These are phyloP conservation scores for Stephanodiscus triporus DNA, from an alignment of 108 stramenopile species.

Conservation along the genomic window DNA sequence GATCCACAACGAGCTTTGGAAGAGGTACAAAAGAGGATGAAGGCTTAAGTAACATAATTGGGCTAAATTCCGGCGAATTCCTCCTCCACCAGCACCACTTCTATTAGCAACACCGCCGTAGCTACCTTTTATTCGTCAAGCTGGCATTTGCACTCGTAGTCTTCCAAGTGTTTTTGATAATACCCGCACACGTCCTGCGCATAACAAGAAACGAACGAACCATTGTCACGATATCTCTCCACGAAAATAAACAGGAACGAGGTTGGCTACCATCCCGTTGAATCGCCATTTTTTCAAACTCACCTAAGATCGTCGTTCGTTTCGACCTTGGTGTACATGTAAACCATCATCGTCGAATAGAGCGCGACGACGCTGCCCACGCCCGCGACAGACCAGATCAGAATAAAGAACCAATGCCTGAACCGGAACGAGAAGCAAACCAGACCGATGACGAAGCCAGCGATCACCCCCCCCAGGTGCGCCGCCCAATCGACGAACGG, in stretches of 20 bases:
- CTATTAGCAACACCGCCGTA: constrained; percentile 7
- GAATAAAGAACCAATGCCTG: constrained; percentile 47
- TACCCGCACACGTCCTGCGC: constrained; percentile 87
- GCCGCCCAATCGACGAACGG: constrained; percentile 83
- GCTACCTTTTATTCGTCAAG: constrained; percentile 35
- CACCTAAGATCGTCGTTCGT: constrained; percentile 65
- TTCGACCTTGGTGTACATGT: constrained; percentile 75
- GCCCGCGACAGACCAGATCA: constrained; percentile 70
- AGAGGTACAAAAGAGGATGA: constrained; percentile 24
- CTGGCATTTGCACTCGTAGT: constrained; percentile 82
- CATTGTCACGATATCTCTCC: no score
- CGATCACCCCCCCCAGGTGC: constrained; percentile 76
- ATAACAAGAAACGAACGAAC: no score
- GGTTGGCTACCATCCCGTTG: no score
- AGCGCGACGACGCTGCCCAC: constrained; percentile 48
- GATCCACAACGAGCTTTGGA: constrained; percentile 22
- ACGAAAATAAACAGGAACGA: no score
- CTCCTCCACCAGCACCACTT: constrained; percentile 13
- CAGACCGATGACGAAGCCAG: constrained; percentile 71
- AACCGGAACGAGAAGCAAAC: constrained; percentile 64
- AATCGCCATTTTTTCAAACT: no score
- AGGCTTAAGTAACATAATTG: not conserved
- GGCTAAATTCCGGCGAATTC: not conserved
- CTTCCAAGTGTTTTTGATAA: constrained; percentile 75
- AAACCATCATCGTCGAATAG: constrained; percentile 46